phyloP scores from a whole-genome alignment of 179 eudicot species.

The Nepenthes alata region DNA sequence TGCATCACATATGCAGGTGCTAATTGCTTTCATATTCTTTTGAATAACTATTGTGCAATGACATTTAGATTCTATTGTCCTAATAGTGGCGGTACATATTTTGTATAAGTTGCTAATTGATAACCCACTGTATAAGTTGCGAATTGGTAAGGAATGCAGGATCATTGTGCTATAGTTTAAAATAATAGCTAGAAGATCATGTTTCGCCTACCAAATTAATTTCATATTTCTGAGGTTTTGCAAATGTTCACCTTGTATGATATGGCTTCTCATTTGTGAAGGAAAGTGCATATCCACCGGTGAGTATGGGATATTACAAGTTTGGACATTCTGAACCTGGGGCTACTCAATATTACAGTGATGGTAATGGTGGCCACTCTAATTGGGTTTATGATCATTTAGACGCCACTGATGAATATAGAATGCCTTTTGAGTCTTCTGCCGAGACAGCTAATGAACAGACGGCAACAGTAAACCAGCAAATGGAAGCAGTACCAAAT shows the following conservation, averaged over 20 bases:
- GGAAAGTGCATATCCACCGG: conserved; percentile 47
- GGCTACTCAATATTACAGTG: conserved; percentile 44
- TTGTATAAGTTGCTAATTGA: no score
- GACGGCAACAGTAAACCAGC: conserved; percentile 25
- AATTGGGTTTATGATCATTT: conserved; percentile 28
- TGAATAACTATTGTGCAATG: no score
- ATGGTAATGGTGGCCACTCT: conserved; percentile 28
- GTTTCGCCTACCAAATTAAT: neutral
- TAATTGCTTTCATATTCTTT: neutral
- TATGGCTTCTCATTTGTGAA: conserved; percentile 16
- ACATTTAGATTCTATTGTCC: no score
- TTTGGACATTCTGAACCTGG: conserved; percentile 60
- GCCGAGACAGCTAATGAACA: conserved; percentile 26
- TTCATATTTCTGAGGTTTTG: neutral
- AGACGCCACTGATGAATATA: conserved; percentile 28
- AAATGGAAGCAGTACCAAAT: conserved; percentile 21
- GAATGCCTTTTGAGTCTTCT: conserved; percentile 31
- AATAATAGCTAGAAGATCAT: no score
- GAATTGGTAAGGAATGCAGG: no score
- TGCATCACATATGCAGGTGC: conserved; percentile 46
- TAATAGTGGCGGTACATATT: no score
- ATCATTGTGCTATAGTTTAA: no score
- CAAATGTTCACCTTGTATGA: no score
- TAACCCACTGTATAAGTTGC: no score
- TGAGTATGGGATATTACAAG: conserved; percentile 47